Evolutionary conservation across 2,329 filamentous ascomycete genomes (phyloP).

Genomic region (Geosmithia flava): DNA sequence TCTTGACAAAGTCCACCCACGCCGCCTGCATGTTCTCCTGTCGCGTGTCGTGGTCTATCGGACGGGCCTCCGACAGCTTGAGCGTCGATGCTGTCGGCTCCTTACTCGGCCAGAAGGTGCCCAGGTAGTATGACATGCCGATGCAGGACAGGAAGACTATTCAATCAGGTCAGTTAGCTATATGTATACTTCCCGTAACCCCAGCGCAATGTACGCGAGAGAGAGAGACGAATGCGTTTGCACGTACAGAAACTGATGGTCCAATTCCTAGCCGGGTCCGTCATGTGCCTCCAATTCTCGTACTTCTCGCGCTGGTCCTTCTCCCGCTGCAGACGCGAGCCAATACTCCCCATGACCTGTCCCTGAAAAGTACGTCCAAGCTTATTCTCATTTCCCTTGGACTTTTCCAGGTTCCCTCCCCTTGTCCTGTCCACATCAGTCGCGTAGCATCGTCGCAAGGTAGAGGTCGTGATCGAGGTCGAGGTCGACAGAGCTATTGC

Average conservation of each 20-base stretch:
- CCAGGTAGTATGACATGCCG: conserved; percentile 44
- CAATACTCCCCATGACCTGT: conserved; percentile 47
- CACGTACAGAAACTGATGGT: conserved; percentile 42
- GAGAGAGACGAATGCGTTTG: neutral
- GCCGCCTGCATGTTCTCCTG: conserved; percentile 55
- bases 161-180: conserved; percentile 2
- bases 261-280: conserved; percentile 31
- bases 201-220: too few relatives aligned
- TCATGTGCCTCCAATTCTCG: conserved; percentile 25
- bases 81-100: conserved; percentile 43
- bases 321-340: conserved; percentile 40
- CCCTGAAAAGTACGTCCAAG: conserved; percentile 37
- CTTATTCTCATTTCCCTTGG: conserved; percentile 21
- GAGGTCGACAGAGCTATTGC: neutral
- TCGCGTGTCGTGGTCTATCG: conserved; percentile 45
- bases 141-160: conserved; percentile 40
- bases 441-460: conserved; percentile 11
- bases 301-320: conserved; percentile 39
- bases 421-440: conserved; percentile 21
- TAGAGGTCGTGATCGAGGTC: neutral
- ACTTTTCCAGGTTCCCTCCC: conserved; percentile 7
- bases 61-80: conserved; percentile 35
- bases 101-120: conserved; percentile 39
- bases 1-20: conserved; percentile 54
- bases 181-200: too few relatives aligned